phyloP scores from a whole-genome alignment of 306 rosid genomes.

The Glycine latifolia region DNA sequence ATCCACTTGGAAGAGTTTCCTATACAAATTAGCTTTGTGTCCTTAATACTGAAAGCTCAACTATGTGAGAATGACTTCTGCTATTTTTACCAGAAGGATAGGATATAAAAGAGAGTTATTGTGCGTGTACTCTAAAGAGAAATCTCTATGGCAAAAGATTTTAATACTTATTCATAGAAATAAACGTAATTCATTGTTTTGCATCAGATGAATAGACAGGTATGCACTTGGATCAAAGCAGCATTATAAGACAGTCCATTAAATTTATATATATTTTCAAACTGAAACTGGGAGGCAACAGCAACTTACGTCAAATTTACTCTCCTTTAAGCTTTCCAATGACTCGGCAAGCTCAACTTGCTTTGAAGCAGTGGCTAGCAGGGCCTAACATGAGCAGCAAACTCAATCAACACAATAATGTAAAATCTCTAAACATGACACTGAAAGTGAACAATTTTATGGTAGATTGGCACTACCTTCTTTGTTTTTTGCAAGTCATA shows the following conservation, averaged over 20 bases:
- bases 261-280: conserved; percentile 18
- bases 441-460: conserved; percentile 31
- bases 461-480: conserved; percentile 63
- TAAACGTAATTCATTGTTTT: background rate
- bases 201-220: conserved; percentile 29
- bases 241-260: background rate
- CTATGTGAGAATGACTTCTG: background rate
- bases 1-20: background rate
- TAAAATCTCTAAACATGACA: conserved; percentile 35
- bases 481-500: conserved; percentile 92
- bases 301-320: conserved; percentile 66
- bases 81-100: background rate
- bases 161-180: background rate
- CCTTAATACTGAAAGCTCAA: background rate
- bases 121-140: background rate
- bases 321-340: conserved; percentile 71
- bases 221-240: background rate
- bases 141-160: background rate
- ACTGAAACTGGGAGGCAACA: conserved; percentile 22
- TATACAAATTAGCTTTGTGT: background rate
- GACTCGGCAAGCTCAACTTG: conserved; percentile 96
- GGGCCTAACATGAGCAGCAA: conserved; percentile 63
- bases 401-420: conserved; percentile 42
- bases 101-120: background rate
- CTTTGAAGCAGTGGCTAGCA: conserved; percentile 86